Conservation (phyloP, 441 rosid species). For the Gossypium schwendimanii region DNA sequence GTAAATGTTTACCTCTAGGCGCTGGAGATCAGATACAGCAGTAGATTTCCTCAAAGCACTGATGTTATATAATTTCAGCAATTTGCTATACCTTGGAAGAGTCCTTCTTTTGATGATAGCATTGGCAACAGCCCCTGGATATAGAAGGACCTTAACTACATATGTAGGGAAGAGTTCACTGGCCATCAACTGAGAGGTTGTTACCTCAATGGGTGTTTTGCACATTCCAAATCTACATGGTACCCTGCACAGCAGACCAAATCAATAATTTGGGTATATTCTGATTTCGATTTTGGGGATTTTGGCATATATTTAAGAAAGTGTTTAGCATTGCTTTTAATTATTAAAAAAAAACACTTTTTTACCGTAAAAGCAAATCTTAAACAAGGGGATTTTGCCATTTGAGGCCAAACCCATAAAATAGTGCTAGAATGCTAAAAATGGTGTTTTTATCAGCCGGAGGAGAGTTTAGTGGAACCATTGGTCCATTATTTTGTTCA, state of each 20-base stretch:
- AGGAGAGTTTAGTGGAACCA: too few species aligned
- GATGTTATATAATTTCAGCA: constrained; percentile 34
- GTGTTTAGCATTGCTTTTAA: too few species aligned
- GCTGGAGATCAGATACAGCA: constrained; percentile 31
- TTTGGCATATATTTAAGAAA: not conserved
- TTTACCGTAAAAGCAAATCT: too few species aligned
- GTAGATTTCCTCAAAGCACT: constrained; percentile 14
- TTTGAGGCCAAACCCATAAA: too few species aligned
- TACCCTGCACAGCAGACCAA: constrained; percentile 34
- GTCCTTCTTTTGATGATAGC: constrained; percentile 24
- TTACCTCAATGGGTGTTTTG: constrained; percentile 57
- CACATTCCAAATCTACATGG: constrained; percentile 64
- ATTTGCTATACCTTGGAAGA: constrained; percentile 34
- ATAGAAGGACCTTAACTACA: constrained; percentile 51
- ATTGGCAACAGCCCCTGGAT: constrained; percentile 59
- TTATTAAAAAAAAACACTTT: too few species aligned
- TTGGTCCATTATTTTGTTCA: too few species aligned
- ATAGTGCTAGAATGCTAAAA: too few species aligned
- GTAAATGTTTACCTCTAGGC: constrained; percentile 48
- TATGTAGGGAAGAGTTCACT: constrained; percentile 47
- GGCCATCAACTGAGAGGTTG: constrained; percentile 50
- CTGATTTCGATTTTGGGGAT: not conserved
- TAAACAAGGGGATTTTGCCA: too few species aligned
- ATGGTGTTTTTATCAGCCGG: too few species aligned
- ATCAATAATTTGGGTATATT: not conserved